Conservation (phyloP, 1,284 basidiomycete genomes). For the Abortiporus biennis region DNA sequence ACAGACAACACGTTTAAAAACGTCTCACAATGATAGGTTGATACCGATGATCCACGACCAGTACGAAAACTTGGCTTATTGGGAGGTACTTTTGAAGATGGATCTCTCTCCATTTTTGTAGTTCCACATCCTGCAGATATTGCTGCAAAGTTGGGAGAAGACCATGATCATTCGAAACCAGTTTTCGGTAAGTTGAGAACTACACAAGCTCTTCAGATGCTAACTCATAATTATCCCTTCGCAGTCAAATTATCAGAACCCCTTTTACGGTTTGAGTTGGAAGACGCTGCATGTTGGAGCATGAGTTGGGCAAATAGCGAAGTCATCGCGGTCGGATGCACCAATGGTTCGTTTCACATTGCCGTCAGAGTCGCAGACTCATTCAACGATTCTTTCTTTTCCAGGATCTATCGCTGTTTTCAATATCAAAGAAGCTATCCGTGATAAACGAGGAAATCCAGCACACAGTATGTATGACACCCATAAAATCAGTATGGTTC, state of each 20-base stretch:
- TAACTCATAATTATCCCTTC: background rate
- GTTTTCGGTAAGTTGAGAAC: conserved; percentile 16
- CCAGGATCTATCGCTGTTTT: conserved; percentile 74
- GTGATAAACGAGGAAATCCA: conserved; percentile 11
- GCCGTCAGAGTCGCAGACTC: conserved; percentile 11
- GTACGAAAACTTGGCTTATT: conserved; percentile 76
- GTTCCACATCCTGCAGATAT: conserved; percentile 72
- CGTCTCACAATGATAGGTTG: no score
- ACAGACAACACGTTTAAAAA: no score
- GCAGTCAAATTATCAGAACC: conserved; percentile 60
- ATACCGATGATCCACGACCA: no score
- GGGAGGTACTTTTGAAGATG: conserved; percentile 80
- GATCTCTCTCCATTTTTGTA: conserved; percentile 67
- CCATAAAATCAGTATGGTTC: background rate
- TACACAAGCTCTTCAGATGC: background rate
- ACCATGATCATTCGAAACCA: conserved; percentile 18
- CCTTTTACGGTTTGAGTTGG: conserved; percentile 61
- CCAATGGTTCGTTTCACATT: no score
- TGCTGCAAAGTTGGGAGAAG: conserved; percentile 1
- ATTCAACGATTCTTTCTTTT: background rate
- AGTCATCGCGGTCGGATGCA: conserved; percentile 71
- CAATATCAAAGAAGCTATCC: conserved; percentile 53
- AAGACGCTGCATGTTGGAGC: conserved; percentile 66
- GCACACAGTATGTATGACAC: background rate
- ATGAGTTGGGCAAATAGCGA: conserved; percentile 87